A percentile compares a stretch with the other conserved stretches of the same genome.
Conservation (phyloP, 192 early-diverging fungal genomes). For the Coemansia sp. region DNA sequence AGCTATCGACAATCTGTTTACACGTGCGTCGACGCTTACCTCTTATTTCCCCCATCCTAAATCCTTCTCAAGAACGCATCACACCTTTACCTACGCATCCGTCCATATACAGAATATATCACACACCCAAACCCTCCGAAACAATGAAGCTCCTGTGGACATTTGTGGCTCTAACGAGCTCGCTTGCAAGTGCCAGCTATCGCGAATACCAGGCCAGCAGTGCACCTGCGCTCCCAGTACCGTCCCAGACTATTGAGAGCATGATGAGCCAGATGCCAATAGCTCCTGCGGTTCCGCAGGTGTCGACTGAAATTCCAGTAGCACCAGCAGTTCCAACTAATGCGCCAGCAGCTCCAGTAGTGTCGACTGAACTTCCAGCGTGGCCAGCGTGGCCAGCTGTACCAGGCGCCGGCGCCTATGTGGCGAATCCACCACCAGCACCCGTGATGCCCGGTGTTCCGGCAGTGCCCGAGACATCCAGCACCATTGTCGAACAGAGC, state of each 20-base stretch:
- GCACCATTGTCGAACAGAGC: constrained; percentile 9
- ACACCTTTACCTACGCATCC: background rate
- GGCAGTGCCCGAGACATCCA: background rate
- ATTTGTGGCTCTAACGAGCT: constrained; percentile 29
- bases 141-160: constrained; percentile 47
- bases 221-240: constrained; percentile 12
- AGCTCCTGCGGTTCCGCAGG: background rate
- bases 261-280: background rate
- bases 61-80: too few species aligned
- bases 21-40: background rate
- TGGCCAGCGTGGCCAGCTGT: constrained; percentile 6
- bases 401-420: constrained; percentile 19
- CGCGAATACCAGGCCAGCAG: constrained; percentile 29
- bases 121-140: background rate
- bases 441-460: background rate
- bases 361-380: constrained; percentile 10
- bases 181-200: constrained; percentile 28
- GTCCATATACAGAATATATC: background rate
- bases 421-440: constrained; percentile 33
- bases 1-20: background rate
- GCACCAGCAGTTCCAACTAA: constrained; percentile 1
- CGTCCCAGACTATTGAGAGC: background rate
- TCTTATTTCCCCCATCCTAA: background rate
- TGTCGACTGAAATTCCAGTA: constrained; percentile 9
- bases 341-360: constrained; percentile 1